These are phyloP conservation scores for Saposhnikovia divaricata DNA, from an alignment of 129 eudicot genomes.

Conservation along the genomic window DNA sequence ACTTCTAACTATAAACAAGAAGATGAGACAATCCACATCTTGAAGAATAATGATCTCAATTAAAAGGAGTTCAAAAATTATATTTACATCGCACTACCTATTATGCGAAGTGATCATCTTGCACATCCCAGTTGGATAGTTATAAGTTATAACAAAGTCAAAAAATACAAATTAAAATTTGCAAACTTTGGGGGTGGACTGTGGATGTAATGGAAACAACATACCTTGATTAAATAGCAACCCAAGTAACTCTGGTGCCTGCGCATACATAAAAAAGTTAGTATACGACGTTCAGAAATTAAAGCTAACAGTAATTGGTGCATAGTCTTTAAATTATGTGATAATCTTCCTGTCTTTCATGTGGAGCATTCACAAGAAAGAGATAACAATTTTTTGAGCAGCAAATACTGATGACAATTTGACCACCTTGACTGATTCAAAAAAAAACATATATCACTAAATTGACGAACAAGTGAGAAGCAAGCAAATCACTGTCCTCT, in stretches of 20 bases:
- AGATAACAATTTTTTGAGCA: neutral
- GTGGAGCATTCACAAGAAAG: neutral
- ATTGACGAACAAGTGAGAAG: neutral
- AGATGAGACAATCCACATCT: neutral
- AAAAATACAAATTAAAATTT: neutral
- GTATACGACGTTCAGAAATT: neutral
- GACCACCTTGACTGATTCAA: neutral
- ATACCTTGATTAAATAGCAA: slow-evolving; percentile 55
- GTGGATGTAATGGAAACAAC: neutral
- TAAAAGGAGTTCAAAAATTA: neutral
- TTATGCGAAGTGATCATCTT: neutral
- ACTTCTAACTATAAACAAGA: slow-evolving; percentile 1
- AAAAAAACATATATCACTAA: neutral
- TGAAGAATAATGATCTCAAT: neutral
- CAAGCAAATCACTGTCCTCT: neutral
- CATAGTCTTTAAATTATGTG: neutral
- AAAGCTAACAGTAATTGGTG: neutral
- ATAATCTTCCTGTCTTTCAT: neutral
- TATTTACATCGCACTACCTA: neutral
- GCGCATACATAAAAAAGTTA: slow-evolving; percentile 23
- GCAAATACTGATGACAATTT: neutral
- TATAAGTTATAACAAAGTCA: neutral
- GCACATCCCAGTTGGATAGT: neutral
- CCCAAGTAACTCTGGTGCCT: slow-evolving; percentile 91
- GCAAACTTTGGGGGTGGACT: neutral